Evolutionary conservation across 2,329 filamentous ascomycete genomes (phyloP), one percentile per base, ranked within the genome.

Genomic region (Claviceps sp.): DNA sequence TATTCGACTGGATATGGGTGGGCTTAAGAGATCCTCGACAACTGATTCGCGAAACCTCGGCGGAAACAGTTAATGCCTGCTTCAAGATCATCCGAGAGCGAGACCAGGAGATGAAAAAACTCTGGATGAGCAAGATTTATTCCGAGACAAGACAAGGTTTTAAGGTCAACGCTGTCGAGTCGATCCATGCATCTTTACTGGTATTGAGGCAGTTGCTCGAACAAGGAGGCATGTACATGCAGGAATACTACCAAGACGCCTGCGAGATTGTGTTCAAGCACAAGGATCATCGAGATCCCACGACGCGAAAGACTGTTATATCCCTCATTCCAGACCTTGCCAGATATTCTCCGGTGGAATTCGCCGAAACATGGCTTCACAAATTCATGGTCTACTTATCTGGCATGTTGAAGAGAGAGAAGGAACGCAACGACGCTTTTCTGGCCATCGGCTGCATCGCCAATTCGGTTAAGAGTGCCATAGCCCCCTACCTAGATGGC

Each of bases 211-310:
- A 97, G 69, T 78, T 98, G 47, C 80, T 98, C 18, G 81, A 93
- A 56, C 91, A 95, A 65, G 93, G 93, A 50, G 90, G 89, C 60
- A 98, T 98, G 91, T 98, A 95, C 68, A 97, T 98, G 93, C 89
- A 95, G 62, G 87, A 90, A 41, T 82, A 90, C 63, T 98, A 97
- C 67, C 81, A 85, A 54, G 88, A 95, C 60, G 85, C 89, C 11
- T 97, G 91, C 65, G 93, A 98, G 56, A 90, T 93, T 56, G 87
- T 96, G 38, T 83, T 91, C 58, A 85, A 87, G 55, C 87, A 95
- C 66, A 95, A 95, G 67, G 93, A 98, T 60, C 89, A 97, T 60
- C 82, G 88, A 51, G 94, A 98, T 60, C 73, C 82, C 4, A 85
- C 89, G 38, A 93, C 97, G 59, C 80, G 91, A 51, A 86, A 87